Evolutionary conservation across 192 early-diverging fungal species (phyloP).

Genomic region (Backusella psychrophila): DNA sequence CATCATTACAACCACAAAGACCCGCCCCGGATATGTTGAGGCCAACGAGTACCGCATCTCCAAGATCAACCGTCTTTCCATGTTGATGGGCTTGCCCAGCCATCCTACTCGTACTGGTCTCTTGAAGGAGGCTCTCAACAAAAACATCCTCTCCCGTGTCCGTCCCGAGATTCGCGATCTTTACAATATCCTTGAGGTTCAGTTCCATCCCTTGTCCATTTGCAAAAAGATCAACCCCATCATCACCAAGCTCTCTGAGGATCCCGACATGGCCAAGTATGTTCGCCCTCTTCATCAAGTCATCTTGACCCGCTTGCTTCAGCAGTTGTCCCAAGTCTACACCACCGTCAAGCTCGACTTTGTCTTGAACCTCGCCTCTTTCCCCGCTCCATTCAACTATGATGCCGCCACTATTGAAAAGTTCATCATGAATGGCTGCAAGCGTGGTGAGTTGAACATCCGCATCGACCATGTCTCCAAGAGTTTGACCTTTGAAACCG

Average conservation of each 20-base stretch:
- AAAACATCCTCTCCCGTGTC: slow-evolving; percentile 82
- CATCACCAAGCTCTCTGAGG: slow-evolving; percentile 68
- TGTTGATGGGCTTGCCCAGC: slow-evolving; percentile 80
- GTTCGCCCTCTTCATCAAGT: slow-evolving; percentile 93
- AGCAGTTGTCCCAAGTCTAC: slow-evolving; percentile 99
- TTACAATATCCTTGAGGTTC: slow-evolving; percentile 95
- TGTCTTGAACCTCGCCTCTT: slow-evolving; percentile 83
- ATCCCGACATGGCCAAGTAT: slow-evolving; percentile 83
- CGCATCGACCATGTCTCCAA: slow-evolving; percentile 91
- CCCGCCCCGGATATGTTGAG: slow-evolving; percentile 66
- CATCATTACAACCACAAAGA: slow-evolving; percentile 84
- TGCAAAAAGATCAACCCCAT: slow-evolving; percentile 95
- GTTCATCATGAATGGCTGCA: slow-evolving; percentile 98
- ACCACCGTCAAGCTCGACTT: slow-evolving; percentile 94
- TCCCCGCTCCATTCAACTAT: slow-evolving; percentile 85
- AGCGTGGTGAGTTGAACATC: slow-evolving; percentile 93
- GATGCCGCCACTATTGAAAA: slow-evolving; percentile 90
- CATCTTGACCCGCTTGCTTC: slow-evolving; percentile 94
- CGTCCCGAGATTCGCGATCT: slow-evolving; percentile 87
- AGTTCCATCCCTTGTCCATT: slow-evolving; percentile 98
- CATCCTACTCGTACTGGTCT: slow-evolving; percentile 88
- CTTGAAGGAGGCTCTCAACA: slow-evolving; percentile 86
- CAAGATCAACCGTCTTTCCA: slow-evolving; percentile 78
- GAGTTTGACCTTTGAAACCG: slow-evolving; percentile 90
- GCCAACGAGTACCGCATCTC: slow-evolving; percentile 78